Evolutionary conservation across 306 rosid species (phyloP), one percentile per base, ranked within the genome.

Genomic region (Pyrus betulifolia): DNA sequence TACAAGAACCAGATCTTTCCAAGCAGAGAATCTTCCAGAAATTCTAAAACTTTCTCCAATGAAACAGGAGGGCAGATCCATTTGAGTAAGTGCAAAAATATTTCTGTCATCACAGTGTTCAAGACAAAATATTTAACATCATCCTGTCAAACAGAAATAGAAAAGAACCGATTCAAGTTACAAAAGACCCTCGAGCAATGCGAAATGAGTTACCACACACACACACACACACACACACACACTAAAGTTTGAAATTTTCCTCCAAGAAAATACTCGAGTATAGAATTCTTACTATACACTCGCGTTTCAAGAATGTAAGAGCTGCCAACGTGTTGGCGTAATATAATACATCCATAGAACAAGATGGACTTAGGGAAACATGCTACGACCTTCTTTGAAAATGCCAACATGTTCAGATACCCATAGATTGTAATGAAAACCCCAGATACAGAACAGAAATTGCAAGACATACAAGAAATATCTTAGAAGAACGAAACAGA

Each of bases 11-110:
- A 61, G 75, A 94, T 97, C 98, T 91, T 90, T 79, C 89, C 89
- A 69, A 84, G 89, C 81, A 94, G 83, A 13, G 86, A 86, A 70
- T 75, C 80, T 80, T 94, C 98, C 60, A 95, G 63, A 87, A 95
- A 92, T 64, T 87, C 90, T 72, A 92, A 80, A 81, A 87, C 84
- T 78, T 58, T 89, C 74, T 87, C 96, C 86, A 85, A 78, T 73
- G 88, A 71, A 71, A 76, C 73, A 75, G 78, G 73, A 82, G 85
- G 88, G 71, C 73, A 59, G 65, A 71, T 80, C 90, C 92, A 83
- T 79, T 90, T 89, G 42, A 86, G 83, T 71, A 89, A 80, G 78
- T 85, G 88, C 71, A 92, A 86, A 88, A 86, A 88, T 84, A 95
- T 84, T 84, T 88, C 89, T 40, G 92, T 75, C 55, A 92, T 80